phyloP scores from a whole-genome alignment of 345 rosid genomes.

The Sonneratia caseolaris region DNA sequence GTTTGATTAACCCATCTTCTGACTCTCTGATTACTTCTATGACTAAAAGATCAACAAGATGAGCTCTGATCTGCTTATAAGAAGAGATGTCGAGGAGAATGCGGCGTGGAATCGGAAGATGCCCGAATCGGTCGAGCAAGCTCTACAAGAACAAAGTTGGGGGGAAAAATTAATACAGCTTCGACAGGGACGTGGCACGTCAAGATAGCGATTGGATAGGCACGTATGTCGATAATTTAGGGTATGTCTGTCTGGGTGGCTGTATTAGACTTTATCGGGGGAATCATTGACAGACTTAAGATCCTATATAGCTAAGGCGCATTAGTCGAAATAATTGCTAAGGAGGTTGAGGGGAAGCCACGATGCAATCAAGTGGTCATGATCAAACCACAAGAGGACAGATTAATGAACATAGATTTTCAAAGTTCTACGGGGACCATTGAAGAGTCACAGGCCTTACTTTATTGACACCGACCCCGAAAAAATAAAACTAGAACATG shows the following conservation, averaged over 20 bases:
- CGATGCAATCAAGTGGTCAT: neutral
- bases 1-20: neutral
- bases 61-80: neutral
- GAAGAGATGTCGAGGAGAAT: neutral
- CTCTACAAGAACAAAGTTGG: slow-evolving; percentile 2
- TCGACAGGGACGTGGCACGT: slow-evolving; percentile 6
- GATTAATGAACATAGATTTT: neutral
- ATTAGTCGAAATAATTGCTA: neutral
- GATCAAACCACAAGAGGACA: neutral
- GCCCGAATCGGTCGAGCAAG: neutral
- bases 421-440: slow-evolving; percentile 6
- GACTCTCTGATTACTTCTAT: neutral
- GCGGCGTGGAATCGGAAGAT: slow-evolving; percentile 1
- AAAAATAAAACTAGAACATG: neutral
- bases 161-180: slow-evolving; percentile 1
- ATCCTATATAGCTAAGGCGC: neutral
- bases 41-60: neutral
- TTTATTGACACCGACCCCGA: slow-evolving; percentile 10
- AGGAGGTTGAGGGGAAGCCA: neutral
- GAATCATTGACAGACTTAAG: neutral
- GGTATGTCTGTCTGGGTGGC: neutral
- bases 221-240: neutral
- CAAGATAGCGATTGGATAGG: neutral
- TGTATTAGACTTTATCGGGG: neutral
- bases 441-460: neutral